Conservation (phyloP, 2,329 filamentous ascomycete species). For the Diaporthe vaccinii region DNA sequence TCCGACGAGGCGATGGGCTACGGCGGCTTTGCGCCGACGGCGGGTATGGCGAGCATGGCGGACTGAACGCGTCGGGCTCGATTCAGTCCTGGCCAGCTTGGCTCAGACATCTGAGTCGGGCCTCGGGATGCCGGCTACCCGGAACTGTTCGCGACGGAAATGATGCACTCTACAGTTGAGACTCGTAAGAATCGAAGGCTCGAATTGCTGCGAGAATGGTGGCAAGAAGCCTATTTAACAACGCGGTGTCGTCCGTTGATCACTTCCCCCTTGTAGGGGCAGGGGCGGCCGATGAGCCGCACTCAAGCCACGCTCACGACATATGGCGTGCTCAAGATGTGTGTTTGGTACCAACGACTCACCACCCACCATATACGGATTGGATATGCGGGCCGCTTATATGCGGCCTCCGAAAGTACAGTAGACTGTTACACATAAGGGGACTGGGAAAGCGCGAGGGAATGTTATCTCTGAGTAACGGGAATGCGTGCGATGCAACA, state of each 20-base stretch:
- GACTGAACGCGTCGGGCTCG: background rate
- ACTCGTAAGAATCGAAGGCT: background rate
- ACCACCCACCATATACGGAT: background rate
- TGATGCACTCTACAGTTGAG: background rate
- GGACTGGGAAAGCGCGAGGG: background rate
- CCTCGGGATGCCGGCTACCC: background rate
- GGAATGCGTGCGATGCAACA: slow-evolving; percentile 25
- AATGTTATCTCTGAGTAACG: slow-evolving; percentile 30
- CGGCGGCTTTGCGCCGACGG: slow-evolving; percentile 55
- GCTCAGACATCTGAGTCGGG: background rate
- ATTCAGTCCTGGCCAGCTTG: background rate
- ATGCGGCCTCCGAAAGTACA: background rate
- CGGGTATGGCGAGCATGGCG: slow-evolving; percentile 48
- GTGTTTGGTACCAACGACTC: slow-evolving; percentile 14
- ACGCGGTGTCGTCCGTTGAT: background rate
- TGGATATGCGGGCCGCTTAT: background rate
- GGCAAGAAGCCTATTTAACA: background rate
- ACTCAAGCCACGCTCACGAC: slow-evolving; percentile 36
- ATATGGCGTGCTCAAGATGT: slow-evolving; percentile 42
- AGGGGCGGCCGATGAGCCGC: slow-evolving; percentile 21
- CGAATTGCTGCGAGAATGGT: background rate
- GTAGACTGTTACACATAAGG: background rate
- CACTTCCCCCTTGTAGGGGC: background rate
- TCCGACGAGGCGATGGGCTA: slow-evolving; percentile 69
- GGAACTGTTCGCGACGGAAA: slow-evolving; percentile 45